Conservation (phyloP, 768 basidiomycete species). For the Ramaria sp. region DNA sequence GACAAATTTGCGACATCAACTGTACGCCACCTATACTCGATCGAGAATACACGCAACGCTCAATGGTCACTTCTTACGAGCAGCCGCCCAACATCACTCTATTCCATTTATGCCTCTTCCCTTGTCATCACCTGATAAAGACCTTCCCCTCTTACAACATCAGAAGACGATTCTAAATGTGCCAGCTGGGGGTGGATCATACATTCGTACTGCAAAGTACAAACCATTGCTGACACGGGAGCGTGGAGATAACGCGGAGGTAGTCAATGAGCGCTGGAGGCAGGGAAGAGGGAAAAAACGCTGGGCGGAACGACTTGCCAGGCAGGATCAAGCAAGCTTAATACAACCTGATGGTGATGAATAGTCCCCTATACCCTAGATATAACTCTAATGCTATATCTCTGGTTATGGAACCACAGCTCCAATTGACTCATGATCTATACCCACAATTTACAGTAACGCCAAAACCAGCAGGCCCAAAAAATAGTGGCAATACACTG, state of each 20-base stretch:
- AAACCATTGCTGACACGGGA: conserved; percentile 55
- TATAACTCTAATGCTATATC: too few species aligned
- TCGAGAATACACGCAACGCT: conserved; percentile 57
- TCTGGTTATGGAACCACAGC: too few species aligned
- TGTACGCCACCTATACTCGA: conserved; percentile 44
- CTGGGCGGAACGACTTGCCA: neutral
- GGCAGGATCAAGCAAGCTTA: neutral
- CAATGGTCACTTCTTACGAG: conserved; percentile 53
- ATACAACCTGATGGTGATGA: neutral
- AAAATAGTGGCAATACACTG: neutral
- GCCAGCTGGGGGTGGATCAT: conserved; percentile 66
- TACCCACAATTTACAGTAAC: too few species aligned
- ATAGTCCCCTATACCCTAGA: neutral
- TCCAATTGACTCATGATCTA: neutral
- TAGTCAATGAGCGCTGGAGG: conserved; percentile 72
- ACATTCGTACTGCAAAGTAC: conserved; percentile 52
- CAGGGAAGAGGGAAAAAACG: conserved; percentile 27
- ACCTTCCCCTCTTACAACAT: conserved; percentile 12
- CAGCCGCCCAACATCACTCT: conserved; percentile 41
- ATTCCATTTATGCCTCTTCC: conserved; percentile 28
- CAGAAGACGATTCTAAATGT: conserved; percentile 30
- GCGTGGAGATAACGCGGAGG: conserved; percentile 59
- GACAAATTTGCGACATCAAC: conserved; percentile 37
- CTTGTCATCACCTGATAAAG: conserved; percentile 21
- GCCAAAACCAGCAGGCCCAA: neutral